These are phyloP conservation scores for Chlorella sorokiniana DNA, from an alignment of 139 green algal genomes.

Conservation along the genomic window DNA sequence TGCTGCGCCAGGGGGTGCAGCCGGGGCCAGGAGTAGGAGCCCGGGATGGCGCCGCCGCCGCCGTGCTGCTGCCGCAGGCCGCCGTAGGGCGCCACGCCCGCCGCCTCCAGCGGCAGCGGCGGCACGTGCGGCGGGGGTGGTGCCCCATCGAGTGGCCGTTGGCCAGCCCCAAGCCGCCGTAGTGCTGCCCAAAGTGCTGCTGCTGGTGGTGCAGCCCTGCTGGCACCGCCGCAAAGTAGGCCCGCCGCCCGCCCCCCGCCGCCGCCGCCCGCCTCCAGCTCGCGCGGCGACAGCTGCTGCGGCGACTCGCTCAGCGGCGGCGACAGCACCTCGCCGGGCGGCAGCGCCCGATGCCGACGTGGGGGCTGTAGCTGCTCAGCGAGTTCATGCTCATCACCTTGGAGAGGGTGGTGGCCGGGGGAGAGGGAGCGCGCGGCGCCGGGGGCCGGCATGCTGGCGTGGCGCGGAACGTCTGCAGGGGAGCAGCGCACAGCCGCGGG, in stretches of 20 bases:
- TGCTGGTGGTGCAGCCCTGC: conserved; percentile 9
- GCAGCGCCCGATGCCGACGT: conserved; percentile 7
- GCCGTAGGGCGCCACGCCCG: neutral
- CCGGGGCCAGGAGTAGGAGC: neutral
- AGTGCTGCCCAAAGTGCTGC: neutral
- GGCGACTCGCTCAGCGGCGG: conserved; percentile 21
- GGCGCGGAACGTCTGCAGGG: conserved; percentile 19
- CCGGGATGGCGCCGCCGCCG: neutral
- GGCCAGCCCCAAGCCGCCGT: conserved; percentile 12
- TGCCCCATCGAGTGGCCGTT: neutral
- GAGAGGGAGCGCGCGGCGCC: conserved; percentile 13
- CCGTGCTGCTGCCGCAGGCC: neutral
- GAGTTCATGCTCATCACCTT: conserved; percentile 33
- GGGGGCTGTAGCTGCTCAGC: conserved; percentile 24
- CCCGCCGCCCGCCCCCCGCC: neutral
- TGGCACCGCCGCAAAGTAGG: neutral
- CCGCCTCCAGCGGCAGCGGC: neutral
- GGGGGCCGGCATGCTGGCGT: neutral
- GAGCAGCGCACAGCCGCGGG: neutral
- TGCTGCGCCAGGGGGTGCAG: neutral
- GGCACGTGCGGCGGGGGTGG: neutral
- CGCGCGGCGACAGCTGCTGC: conserved; percentile 22
- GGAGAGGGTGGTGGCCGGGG: conserved; percentile 29
- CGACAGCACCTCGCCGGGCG: conserved; percentile 20
- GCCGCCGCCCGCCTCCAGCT: conserved; percentile 1